Conservation (phyloP, 2,329 filamentous ascomycete species). For the Metarhizium rileyi region DNA sequence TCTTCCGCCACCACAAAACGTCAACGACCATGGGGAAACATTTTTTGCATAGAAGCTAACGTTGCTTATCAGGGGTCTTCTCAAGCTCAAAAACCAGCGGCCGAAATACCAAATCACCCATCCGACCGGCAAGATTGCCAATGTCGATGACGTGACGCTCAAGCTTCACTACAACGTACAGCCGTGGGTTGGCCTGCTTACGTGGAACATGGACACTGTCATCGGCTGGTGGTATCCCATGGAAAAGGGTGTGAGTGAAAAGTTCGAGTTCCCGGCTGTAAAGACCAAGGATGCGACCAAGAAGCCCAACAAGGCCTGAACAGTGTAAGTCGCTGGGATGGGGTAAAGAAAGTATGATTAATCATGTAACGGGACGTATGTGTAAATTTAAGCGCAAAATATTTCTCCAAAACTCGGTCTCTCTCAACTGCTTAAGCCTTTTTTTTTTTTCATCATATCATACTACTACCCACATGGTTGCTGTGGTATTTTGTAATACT, state of each 20-base stretch:
- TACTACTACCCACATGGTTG: no score
- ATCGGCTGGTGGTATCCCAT: slow-evolving; percentile 56
- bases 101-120: slow-evolving; percentile 98
- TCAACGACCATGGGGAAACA: no score
- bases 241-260: slow-evolving; percentile 52
- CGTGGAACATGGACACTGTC: slow-evolving; percentile 60
- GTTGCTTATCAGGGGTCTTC: slow-evolving; percentile 47
- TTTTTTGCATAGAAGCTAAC: slow-evolving; percentile 4
- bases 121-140: slow-evolving; percentile 67
- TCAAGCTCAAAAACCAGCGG: slow-evolving; percentile 73
- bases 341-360: neutral
- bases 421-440: no score
- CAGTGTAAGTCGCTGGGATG: neutral
- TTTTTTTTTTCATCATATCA: neutral
- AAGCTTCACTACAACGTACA: slow-evolving; percentile 93
- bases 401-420: neutral
- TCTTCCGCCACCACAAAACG: no score
- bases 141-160: slow-evolving; percentile 63
- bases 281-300: slow-evolving; percentile 41
- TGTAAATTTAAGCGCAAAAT: neutral
- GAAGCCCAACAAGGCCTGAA: slow-evolving; percentile 5
- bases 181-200: slow-evolving; percentile 84
- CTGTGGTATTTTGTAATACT: no score
- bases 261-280: slow-evolving; percentile 55
- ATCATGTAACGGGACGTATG: neutral